Evolutionary conservation across 2,329 filamentous ascomycete genomes (phyloP), one percentile per base, ranked within the genome.

Genomic region (Cladosporium cucumerinum): DNA sequence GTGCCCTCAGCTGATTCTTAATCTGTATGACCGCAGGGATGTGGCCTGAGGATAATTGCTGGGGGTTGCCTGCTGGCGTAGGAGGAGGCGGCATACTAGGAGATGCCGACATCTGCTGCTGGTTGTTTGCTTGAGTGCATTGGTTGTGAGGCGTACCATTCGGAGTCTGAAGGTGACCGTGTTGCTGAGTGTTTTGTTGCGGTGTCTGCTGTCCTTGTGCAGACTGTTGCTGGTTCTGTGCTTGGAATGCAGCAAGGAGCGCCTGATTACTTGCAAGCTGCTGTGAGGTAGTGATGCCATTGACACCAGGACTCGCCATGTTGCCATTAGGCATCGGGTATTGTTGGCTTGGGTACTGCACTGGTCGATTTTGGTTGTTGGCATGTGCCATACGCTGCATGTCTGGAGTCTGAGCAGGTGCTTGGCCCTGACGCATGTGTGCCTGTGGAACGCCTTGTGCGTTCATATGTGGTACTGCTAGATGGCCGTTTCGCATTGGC

Each of bases 381-480:
- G 68, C 67, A 28, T 72, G 71, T 5, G 69, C 68, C 59, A 74
- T 70, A 11, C 70, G 66, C 54, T 70, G 70, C 66, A 72, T 69
- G 43, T 71, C 66, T 23, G 65, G 65, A 39, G 55, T 62, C 52
- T 67, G 66, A 30, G 60, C 62, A 34, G 62, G 64, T 55, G 69
- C 69, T 63, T 70, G 70, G 26, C 65, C 66, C 6, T 65, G 65
- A 54, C 73, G 71, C 72, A 77, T 76, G 46, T 72, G 89, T 26
- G 89, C 87, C 73, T 91, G 89, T 43, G 88, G 86, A 26, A 90
- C 82, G 54, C 85, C 85, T 66, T 86, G 86, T 2, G 62, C 82
- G 71, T 77, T 86, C 82, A 73, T 84, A 76, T 75, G 72, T 5
- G 73, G 83, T 82, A 71, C 82, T 74, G 69, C 84, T 78, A 71